These are phyloP conservation scores for apple (Malus domestica) DNA, from an alignment of 306 rosid genomes.

Conservation along the genomic window DNA sequence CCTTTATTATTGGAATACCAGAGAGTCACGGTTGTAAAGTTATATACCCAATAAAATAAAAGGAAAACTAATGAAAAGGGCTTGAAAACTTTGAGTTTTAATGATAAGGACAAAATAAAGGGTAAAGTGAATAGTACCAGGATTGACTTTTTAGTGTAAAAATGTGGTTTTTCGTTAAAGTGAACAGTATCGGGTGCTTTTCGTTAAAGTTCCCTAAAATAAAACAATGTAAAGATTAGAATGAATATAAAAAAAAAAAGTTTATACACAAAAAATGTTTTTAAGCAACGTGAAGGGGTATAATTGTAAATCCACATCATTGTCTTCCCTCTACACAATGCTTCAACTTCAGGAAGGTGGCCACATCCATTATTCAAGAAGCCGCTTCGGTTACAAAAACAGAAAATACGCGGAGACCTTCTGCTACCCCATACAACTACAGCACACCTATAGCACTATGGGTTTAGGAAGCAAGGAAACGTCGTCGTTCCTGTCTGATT, in stretches of 20 bases:
- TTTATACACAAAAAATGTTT: not conserved
- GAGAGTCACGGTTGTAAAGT: not conserved
- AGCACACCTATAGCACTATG: not conserved
- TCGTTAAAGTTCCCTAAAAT: no score
- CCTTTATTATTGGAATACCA: not conserved
- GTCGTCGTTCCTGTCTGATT: conserved; percentile 36
- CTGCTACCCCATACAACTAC: not conserved
- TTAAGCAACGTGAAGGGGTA: not conserved
- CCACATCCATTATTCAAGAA: not conserved
- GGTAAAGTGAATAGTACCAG: no score
- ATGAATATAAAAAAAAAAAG: not conserved
- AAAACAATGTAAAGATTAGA: not conserved
- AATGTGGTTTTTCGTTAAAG: no score
- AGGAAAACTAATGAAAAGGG: no score
- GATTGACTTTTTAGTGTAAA: no score
- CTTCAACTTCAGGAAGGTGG: not conserved
- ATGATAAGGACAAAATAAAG: no score
- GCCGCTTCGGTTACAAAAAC: not conserved
- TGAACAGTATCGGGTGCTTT: no score
- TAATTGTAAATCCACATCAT: not conserved
- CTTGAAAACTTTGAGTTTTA: no score
- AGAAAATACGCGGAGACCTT: not conserved
- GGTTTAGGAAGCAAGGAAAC: conserved; percentile 11
- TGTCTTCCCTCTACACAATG: not conserved
- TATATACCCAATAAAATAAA: not conserved